Conservation (phyloP, 305 asterid species). For the Solanum hybrid region DNA sequence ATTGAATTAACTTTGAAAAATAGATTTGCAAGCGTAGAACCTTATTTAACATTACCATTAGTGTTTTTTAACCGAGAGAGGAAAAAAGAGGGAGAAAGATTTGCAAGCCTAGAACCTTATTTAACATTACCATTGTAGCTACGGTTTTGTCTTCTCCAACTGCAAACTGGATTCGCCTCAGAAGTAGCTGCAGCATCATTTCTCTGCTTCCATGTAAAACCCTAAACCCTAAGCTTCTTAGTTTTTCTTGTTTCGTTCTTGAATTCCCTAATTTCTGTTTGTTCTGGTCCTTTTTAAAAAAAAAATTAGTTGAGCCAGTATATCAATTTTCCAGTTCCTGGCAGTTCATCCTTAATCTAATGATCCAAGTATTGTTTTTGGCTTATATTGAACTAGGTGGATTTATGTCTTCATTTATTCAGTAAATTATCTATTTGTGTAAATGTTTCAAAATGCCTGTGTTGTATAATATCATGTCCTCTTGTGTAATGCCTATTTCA, state of each 20-base stretch:
- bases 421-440: neutral
- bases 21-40: neutral
- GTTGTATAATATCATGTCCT: neutral
- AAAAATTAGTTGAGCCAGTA: neutral
- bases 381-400: neutral
- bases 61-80: too few species aligned
- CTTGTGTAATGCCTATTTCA: neutral
- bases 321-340: neutral
- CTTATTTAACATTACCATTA: neutral
- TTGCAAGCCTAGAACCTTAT: too few species aligned
- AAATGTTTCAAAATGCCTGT: neutral
- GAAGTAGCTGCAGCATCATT: neutral
- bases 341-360: neutral
- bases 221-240: neutral
- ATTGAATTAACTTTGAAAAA: neutral
- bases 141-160: neutral
- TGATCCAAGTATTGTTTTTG: neutral
- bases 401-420: too few species aligned
- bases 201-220: neutral
- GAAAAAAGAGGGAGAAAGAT: neutral
- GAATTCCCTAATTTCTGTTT: neutral
- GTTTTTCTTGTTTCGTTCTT: neutral
- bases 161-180: neutral
- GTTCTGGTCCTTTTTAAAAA: neutral
- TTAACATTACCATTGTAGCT: neutral